Evolutionary conservation across 352 stramenopile genomes (phyloP), one percentile per base, ranked within the genome.

Genomic region (Globisporangium megalacanthum): DNA sequence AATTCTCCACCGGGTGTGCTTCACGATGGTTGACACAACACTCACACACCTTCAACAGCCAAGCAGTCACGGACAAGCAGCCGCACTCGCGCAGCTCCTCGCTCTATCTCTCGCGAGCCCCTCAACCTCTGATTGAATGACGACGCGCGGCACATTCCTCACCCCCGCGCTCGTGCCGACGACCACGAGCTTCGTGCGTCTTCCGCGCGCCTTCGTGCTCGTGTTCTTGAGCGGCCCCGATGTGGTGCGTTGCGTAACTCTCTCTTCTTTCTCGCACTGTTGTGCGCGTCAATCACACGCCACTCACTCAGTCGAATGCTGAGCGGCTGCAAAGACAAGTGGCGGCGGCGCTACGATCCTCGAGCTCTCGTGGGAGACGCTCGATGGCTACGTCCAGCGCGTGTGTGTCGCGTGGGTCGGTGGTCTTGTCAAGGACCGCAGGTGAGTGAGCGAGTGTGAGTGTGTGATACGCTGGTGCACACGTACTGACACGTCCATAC

Each of bases 321-420:
- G 31, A 3, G 6, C 10, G 7, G 49, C 17, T 49, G 14, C 37
- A 20, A 57, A 52, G 0, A 13, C 36, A 9, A 11, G 17, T 17
- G 13, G 85, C 76, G 37, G 62, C 31, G 83, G 78, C 9, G 62
- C 84, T 13, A 83, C 70, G n/a, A 70, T 94, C 45, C 49, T 94
- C 29, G 78, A 88, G 59, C 58, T 92, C 31, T 89, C 79, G 44
- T 92, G 82, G 82, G 79, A 89, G 64, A 88, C 82, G 8, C 52
- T 83, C 15, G 82, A 92, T n/a, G 82, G 82, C 56, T 89, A 92
- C 49, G 76, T 88, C 25, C 82, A 89, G 58, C 77, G 78, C 48
- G 74, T 90, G 15, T 88, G 78, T 51, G 70, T 86, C 22, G 82
- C 70, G 6, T 92, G 82, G 82, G 70, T 89, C 39, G 79, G 82